Percentiles rank a stretch among this genome's conserved stretches.
phyloP scores from a whole-genome alignment of 192 early-diverging fungal species.

The Geranomyces michiganensis region DNA sequence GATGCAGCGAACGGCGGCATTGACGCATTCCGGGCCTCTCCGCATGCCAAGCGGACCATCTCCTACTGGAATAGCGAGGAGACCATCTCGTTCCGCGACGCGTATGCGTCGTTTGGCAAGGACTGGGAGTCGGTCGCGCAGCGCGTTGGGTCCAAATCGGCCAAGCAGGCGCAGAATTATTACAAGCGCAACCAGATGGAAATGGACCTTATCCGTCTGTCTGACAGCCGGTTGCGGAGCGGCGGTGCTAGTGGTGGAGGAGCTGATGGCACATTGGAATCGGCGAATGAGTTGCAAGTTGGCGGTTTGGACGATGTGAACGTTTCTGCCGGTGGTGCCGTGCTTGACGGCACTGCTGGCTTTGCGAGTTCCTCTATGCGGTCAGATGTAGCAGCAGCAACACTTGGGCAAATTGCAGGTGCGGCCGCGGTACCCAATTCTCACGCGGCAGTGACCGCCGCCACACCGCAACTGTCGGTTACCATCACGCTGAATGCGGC shows the following conservation, averaged over 20 bases:
- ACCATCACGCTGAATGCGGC: too few relatives aligned
- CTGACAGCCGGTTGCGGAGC: constrained; percentile 9
- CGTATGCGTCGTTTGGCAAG: constrained; percentile 63
- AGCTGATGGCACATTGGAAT: too few relatives aligned
- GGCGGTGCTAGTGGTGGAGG: not conserved
- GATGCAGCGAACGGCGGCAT: not conserved
- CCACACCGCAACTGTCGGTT: too few relatives aligned
- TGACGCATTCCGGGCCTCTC: constrained; percentile 8
- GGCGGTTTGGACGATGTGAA: not conserved
- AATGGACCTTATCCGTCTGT: constrained; percentile 45
- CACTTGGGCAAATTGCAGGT: too few relatives aligned
- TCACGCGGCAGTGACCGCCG: too few relatives aligned
- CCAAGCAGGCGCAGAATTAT: constrained; percentile 82
- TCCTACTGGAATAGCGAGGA: constrained; percentile 92
- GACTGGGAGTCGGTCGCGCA: constrained; percentile 80
- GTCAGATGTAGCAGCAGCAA: too few relatives aligned
- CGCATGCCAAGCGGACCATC: constrained; percentile 37
- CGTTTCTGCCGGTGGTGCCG: not conserved
- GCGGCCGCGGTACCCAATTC: too few relatives aligned
- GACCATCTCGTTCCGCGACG: constrained; percentile 69
- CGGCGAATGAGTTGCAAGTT: too few relatives aligned
- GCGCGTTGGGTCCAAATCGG: constrained; percentile 75
- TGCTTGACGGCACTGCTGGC: not conserved
- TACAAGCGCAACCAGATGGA: constrained; percentile 63
- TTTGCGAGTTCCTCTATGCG: not conserved